A percentile compares a stretch with the other conserved stretches of the same genome.
Evolutionary conservation across 371 early-diverging fungal species (phyloP).

Genomic region (Choanephora cucurbitarum): DNA sequence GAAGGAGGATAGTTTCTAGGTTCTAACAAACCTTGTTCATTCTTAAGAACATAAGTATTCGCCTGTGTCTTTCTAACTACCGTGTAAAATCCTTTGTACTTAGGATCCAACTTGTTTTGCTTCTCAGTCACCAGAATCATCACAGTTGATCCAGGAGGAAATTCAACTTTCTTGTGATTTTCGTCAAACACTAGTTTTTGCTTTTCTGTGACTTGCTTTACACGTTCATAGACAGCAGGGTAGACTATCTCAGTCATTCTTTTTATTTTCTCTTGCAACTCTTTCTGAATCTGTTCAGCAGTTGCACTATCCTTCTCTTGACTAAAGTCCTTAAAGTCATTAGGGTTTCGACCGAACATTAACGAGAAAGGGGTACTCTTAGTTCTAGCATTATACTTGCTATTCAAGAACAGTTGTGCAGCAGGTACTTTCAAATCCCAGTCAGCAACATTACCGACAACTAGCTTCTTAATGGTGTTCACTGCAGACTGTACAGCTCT

Average conservation of each 20-base stretch:
- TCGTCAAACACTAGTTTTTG: neutral
- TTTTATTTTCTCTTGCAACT: neutral
- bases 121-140: too few species aligned
- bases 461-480: conserved; percentile 16
- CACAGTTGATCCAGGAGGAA: neutral
- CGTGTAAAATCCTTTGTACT: neutral
- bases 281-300: neutral
- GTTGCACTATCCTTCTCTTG: neutral
- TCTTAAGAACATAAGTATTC: neutral
- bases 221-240: neutral
- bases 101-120: neutral
- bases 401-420: conserved; percentile 21
- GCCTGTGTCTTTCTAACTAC: neutral
- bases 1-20: neutral
- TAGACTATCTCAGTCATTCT: neutral
- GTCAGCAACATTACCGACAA: conserved; percentile 14
- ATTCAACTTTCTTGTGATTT: neutral
- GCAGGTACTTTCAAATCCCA: conserved; percentile 28
- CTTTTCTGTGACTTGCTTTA: too few species aligned
- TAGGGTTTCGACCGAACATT: conserved; percentile 20
- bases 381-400: conserved; percentile 9
- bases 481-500: too few species aligned
- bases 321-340: conserved; percentile 14
- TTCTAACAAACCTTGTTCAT: neutral
- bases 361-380: conserved; percentile 13